Base-by-base conservation (phyloP, 805 yeast genomes). In the Yamadazyma sp. region DNA sequence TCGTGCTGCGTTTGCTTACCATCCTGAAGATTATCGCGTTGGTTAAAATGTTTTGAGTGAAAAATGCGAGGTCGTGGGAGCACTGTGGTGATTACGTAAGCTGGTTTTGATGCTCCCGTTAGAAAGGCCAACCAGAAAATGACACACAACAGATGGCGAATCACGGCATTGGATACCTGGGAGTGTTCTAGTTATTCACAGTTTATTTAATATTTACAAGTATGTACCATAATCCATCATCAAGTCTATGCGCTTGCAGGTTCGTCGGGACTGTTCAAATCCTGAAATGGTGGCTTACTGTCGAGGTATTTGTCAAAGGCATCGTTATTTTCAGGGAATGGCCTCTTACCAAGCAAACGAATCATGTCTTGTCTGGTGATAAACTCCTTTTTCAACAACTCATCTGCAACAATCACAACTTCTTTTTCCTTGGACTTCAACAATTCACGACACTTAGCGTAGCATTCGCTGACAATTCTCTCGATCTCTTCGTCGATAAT, bases 301-400 rank as follows among this genome's bases (percentile, higher is more conserved):
- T 77, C 85, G 44, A 90, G 66, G 54, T 90, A 90, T 58, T 86
- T 87, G 60, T 88, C 95, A 62, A 90, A 89, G 1, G 95, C 95
- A 55, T 84, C 95, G 53, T 84, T 84, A 56, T 78, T 73, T 54
- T 84, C 87, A 11, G 80, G 77, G 70, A 80, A 84, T 26, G 90
- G 90, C 51, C 95, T 72, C 46, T 82, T 79, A 1, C 95, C 95
- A 23, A 84, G 70, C 24, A 86, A 53, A 35, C 84, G 68, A 36
- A 85, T 75, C 87, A 85, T 82, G 55, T 85, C 95, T 46, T 79
- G 82, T 56, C 95, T 75, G 0, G 90, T 82, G 45, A 85, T 72
- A n/a, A 82, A 88, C 55, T 85, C 95, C 56, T 84, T 85, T 36
- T 64, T 59, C 45, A 79, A 70, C 41, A 85, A 73, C 55, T 82